Conservation (phyloP, 345 rosid genomes). For the Hibiscus tridactylites region DNA sequence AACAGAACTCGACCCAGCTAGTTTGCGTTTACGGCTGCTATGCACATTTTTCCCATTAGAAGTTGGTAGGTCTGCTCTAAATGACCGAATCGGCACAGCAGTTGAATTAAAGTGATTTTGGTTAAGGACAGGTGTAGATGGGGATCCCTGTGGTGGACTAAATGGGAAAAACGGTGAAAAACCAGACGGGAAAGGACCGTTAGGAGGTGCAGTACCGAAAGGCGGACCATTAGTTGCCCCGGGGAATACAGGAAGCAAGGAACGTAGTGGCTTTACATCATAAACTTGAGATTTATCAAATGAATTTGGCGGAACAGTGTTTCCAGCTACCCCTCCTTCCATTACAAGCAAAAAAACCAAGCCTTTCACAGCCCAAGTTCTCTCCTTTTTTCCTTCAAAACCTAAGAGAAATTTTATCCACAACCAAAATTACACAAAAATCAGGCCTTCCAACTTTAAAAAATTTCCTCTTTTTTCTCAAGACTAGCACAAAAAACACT, state of each 20-base stretch:
- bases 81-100: slow-evolving; percentile 49
- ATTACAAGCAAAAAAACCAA: not conserved
- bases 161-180: slow-evolving; percentile 63
- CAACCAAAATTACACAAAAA: not conserved
- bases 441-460: not conserved
- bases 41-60: slow-evolving; percentile 16
- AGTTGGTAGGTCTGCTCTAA: slow-evolving; percentile 20
- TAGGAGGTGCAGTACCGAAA: slow-evolving; percentile 38
- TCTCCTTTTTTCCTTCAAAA: not conserved
- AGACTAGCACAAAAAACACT: not conserved
- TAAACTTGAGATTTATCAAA: not conserved
- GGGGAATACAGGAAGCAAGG: slow-evolving; percentile 28
- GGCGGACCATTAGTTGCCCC: slow-evolving; percentile 32
- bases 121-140: slow-evolving; percentile 29
- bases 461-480: not conserved
- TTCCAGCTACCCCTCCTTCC: not conserved
- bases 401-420: not conserved
- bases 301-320: not conserved
- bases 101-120: slow-evolving; percentile 25
- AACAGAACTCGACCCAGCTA: not conserved
- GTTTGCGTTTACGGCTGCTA: not conserved
- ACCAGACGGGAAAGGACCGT: slow-evolving; percentile 55
- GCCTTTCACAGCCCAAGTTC: not conserved
- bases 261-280: not conserved
- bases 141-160: slow-evolving; percentile 20